Evolutionary conservation across 23 red algal genomes (phyloP), one percentile per base, ranked within the genome.

Genomic region (Gracilaria gracilis): DNA sequence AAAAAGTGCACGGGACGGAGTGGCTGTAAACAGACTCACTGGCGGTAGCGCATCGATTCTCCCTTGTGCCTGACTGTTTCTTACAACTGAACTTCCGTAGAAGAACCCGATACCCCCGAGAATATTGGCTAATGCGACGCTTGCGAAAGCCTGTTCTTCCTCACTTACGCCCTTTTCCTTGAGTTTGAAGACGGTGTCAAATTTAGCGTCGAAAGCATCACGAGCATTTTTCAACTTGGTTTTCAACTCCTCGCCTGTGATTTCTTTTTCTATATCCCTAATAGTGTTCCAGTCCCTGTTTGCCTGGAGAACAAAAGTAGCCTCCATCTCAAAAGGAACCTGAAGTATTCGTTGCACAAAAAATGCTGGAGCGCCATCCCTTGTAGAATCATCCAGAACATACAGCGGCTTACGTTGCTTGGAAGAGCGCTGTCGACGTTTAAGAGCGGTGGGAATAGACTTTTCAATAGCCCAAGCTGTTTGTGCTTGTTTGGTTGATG

Each of bases 51-150:
- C 83, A 32, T 79, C 59, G 47, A 81, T 34, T 31, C 27, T n/a
- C 58, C 46, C 70, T 12, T n/a, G 50, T 0, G 40, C 14, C 35
- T 24, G 36, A 32, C 34, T 50, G 6, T 81, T 64, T 13, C 67
- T 51, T 25, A 69, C 91, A 31, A 90, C 16, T 27, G 79, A 88
- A 75, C 87, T 90, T 78, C 96, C 96, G 64, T 95, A 91, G 76
- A 98, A 98, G 49, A 92, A 98, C 23, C 96, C 96, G 31, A 98
- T 66, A 12, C 96, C 96, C 21, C 96, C 96, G 24, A 98, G 84
- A 57, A 94, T 35, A 79, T 98, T 98, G 7, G 96, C 37, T 32
- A 98, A 35, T 17, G 96, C 93, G 51, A 35, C 51, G 36, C 74
- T 84, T 20, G 88, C 95, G 82, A 96, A 89, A 20, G 42, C 78